Evolutionary conservation across 2,329 filamentous ascomycete species (phyloP), one percentile per base, ranked within the genome.

Genomic region (Paramyrothecium roridum): DNA sequence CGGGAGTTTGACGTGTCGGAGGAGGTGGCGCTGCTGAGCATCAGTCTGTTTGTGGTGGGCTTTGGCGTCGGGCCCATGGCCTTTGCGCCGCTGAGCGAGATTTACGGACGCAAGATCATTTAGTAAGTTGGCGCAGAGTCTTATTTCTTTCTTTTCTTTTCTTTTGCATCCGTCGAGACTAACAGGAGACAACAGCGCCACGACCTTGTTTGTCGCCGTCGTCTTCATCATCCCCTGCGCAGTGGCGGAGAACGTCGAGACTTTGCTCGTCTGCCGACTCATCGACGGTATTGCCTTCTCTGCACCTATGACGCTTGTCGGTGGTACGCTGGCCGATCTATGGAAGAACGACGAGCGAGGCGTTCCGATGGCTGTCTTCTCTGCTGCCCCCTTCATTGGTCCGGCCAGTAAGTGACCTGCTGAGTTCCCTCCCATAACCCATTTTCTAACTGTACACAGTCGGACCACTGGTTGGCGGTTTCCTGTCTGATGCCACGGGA

Each of bases 231-330:
- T 96, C 56, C 90, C 90, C 1, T 90, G 89, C 59, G 90, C 90
- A 1, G 83, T 93, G 0, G 78, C 90, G 3, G 78, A 87, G 63
- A 95, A 93, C 61, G 90, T 93, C 30, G 81, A 73, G 21, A 95
- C 90, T 0, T 80, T 96, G 8, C 77, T 96, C 7, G 86, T 91
- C 23, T 91, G 87, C 67, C 84, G 91, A 58, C 77, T 86, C 48
- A 89, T 96, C 56, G 90, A 91, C 59, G 91, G 91, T 48, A 90
- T 95, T 54, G 89, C 89, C 7, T 93, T 93, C 68, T 92, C 88
- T 12, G 90, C 90, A 0, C 90, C 91, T 2, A 93, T 96, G 88
- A 93, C 90, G 0, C 79, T 95, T 1, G 90, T 93, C 10, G 91
- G 90, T 47, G 91, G 91, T 10, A 93, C 89, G 1, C 74, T 96